These are phyloP conservation scores for Clarireedia paspali DNA, from an alignment of 2,329 filamentous ascomycete species.

Conservation along the genomic window DNA sequence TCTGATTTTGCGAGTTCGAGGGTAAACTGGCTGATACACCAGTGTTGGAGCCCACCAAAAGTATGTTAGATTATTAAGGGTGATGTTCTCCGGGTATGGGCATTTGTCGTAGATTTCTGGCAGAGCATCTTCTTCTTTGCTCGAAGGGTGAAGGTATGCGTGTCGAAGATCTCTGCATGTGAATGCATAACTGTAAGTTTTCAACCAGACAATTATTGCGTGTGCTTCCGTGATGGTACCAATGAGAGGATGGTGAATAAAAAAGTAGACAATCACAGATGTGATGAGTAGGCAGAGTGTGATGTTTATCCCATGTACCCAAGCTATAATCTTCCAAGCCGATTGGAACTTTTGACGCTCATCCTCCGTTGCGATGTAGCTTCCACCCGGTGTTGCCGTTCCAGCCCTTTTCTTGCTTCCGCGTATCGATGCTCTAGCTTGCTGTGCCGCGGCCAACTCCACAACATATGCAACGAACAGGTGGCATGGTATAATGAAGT, in stretches of 20 bases:
- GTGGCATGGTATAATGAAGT: slow-evolving; percentile 83
- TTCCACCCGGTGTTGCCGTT: slow-evolving; percentile 27
- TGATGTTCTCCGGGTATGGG: slow-evolving; percentile 88
- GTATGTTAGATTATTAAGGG: slow-evolving; percentile 77
- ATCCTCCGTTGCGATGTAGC: slow-evolving; percentile 32
- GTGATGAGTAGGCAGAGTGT: slow-evolving; percentile 73
- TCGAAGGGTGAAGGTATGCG: slow-evolving; percentile 71
- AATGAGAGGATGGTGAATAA: slow-evolving; percentile 88
- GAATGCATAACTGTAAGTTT: slow-evolving; percentile 91
- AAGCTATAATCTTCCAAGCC: slow-evolving; percentile 74
- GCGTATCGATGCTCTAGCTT: slow-evolving; percentile 62
- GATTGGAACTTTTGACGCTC: slow-evolving; percentile 57
- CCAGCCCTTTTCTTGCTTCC: slow-evolving; percentile 37
- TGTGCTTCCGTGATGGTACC: slow-evolving; percentile 87
- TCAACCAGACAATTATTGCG: slow-evolving; percentile 91
- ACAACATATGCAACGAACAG: slow-evolving; percentile 86
- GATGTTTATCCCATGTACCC: slow-evolving; percentile 76
- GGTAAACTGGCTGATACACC: slow-evolving; percentile 95
- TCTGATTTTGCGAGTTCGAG: slow-evolving; percentile 70
- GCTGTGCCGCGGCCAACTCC: slow-evolving; percentile 72
- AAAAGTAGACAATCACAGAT: slow-evolving; percentile 79
- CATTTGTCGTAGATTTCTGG: slow-evolving; percentile 77
- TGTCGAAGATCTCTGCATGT: slow-evolving; percentile 94
- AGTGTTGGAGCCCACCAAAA: slow-evolving; percentile 98
- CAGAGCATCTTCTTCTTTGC: slow-evolving; percentile 58